Base-by-base conservation (phyloP, 345 rosid species). In the Cardiospermum halicacabum region DNA sequence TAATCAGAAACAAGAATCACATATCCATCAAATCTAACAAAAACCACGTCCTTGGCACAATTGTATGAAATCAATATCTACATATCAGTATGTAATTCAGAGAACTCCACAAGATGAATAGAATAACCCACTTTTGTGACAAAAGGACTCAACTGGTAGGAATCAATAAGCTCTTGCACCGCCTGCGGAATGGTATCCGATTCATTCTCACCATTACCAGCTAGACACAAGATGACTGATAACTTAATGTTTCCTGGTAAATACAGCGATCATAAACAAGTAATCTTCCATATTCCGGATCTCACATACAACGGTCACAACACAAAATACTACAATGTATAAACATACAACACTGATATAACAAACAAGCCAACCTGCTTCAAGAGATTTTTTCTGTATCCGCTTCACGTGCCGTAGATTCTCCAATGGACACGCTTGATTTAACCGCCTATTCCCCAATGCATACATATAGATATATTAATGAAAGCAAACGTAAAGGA, bases 91-190 rank as follows among this genome's bases (percentile, higher is more conserved):
- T 16, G 1, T 0, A 3, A 34, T 7, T 49, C 11, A 32, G 16
- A 31, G 53, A 51, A 53, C 25, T 1, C 0, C 11, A 39, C 16
- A 18, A 53, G 68, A 64, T 32, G 11, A 74, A 74, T 50, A 67
- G 63, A 59, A 68, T 26, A 68, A 83, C 96, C 73, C 76, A 88
- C 91, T 82, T 92, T 67, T 63, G 88, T 72, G 58, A 81, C 66
- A 77, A 88, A 88, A 78, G 90, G 84, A 86, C 85, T 78, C 88
- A 92, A 84, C 77, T 85, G 84, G 77, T 84, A 77, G 60, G 88
- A 81, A 67, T 74, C 65, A 13, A 84, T 68, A 37, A 92, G 78
- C 64, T 86, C 84, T 58, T 68, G 77, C 53, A 89, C 68, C 65
- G 76, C 79, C n/a, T 42, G 59, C 11, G 89, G 83, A 49, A 86